Base-by-base conservation (phyloP, 2,329 filamentous ascomycete species). In the Proliferodiscus dingleyae region DNA sequence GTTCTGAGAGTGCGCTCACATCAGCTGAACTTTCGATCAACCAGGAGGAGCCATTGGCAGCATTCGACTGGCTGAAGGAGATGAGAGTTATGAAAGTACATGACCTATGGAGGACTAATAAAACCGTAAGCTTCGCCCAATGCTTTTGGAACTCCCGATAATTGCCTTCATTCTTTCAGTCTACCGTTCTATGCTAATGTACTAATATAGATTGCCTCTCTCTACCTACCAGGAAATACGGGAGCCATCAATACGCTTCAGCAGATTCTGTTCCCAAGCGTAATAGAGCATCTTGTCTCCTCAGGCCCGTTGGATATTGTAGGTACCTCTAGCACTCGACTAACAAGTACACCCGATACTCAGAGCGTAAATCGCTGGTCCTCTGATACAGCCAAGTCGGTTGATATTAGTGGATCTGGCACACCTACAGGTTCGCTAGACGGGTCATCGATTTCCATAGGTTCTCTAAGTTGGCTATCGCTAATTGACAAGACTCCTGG, bases 51-150 rank as follows among this genome's bases (percentile, higher is more conserved):
- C 60, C 60, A 18, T 46, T 63, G 1, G 56, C 57, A 9, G 59
- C 60, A n/a, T 54, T 63, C 33, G 57, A 57, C 39, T 63, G 59
- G 59, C 46, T 63, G 19, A 63, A 63, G 41, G 48, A 55, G 38
- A 45, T 54, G n/a, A 42, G 51, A 26, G 57, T 58, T 23, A 62
- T 62, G 53, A 43, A 54, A 11, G 45, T 55, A 29, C 59, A 63
- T 37, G 45, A 58, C 28, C 46, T 47, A 15, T 63, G 60, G 59
- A 51, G 55, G 8, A 43, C 21, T 7, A 63, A 61, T 41, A 48
- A 54, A 46, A 40, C 5, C 13, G 50, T 57, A 36, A 47, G 50
- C 44, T 6, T 16, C 23, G 22, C 23, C 10, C n/a, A 26, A 22
- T 21, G 13, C 13, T 37, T 37, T 38, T 22, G 22, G 10, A 38